Conservation (phyloP, 306 rosid genomes). For the Aeschynomene evenia region DNA sequence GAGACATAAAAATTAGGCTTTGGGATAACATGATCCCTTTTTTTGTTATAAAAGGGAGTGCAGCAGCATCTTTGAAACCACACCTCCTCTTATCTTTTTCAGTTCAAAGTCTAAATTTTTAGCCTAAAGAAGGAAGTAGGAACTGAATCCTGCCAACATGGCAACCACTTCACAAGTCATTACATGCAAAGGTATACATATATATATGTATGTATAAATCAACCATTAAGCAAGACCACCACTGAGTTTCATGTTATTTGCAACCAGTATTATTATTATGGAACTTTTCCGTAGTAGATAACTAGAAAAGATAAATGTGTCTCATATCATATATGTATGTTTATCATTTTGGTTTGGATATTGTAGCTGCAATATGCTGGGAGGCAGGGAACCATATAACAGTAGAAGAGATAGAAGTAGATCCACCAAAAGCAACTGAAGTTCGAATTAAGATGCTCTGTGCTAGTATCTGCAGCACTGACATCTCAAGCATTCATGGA, state of each 20-base stretch:
- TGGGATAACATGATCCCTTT: no score
- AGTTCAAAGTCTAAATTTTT: neutral
- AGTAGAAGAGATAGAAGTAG: conserved; percentile 44
- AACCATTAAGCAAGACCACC: neutral
- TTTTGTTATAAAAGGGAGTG: neutral
- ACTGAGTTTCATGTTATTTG: neutral
- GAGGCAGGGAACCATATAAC: conserved; percentile 24
- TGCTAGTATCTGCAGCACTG: conserved; percentile 47
- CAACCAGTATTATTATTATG: neutral
- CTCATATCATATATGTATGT: neutral
- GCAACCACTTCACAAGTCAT: neutral
- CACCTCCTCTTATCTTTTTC: neutral
- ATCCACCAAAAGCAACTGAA: conserved; percentile 39
- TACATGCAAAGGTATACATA: conserved; percentile 36
- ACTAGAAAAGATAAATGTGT: neutral
- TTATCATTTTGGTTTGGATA: neutral
- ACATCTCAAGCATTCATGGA: conserved; percentile 19
- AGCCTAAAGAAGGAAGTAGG: neutral
- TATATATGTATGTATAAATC: no score
- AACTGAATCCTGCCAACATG: neutral
- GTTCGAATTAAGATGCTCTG: conserved; percentile 43
- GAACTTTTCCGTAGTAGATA: neutral
- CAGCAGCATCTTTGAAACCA: neutral
- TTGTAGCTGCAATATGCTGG: conserved; percentile 45
- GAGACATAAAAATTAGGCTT: no score